These are phyloP conservation scores for Aspergillus indologenus DNA, from an alignment of 495 filamentous ascomycete genomes.

Conservation along the genomic window DNA sequence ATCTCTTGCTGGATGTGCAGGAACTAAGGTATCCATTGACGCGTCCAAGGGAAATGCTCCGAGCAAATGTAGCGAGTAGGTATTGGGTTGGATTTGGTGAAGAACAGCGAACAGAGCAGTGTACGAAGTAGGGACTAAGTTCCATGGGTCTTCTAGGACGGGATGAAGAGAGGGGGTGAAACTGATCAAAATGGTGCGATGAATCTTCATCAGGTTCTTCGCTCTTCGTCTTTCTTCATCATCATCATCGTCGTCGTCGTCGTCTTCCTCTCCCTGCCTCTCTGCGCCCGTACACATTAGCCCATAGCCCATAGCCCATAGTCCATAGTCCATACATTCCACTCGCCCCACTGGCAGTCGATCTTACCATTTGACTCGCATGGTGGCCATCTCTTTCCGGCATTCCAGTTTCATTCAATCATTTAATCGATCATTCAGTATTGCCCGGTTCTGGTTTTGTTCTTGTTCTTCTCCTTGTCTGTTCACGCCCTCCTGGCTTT, in stretches of 20 bases:
- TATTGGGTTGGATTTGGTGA: too few species aligned
- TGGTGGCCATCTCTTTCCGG: constrained; percentile 11
- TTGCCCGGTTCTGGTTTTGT: constrained; percentile 6
- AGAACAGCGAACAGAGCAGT: too few species aligned
- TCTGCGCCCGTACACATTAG: not conserved
- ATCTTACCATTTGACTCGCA: constrained; percentile 21
- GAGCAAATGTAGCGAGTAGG: too few species aligned
- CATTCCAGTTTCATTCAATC: constrained; percentile 5
- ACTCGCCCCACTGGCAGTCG: constrained; percentile 6
- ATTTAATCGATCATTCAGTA: not conserved
- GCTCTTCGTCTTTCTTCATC: not conserved
- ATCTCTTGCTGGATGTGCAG: not conserved
- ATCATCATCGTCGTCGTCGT: not conserved
- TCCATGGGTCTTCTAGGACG: not conserved
- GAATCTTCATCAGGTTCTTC: too few species aligned
- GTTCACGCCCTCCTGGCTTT: not conserved
- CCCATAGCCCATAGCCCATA: too few species aligned
- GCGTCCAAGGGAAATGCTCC: not conserved
- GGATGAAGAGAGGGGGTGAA: not conserved
- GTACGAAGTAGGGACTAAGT: not conserved
- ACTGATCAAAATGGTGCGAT: not conserved
- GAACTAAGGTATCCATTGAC: not conserved
- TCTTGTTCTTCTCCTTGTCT: constrained; percentile 2
- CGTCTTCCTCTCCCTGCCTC: not conserved
- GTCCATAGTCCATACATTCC: not conserved